Conservation (phyloP, 176 grass and related monocot species). For the Olyra latifolia region DNA sequence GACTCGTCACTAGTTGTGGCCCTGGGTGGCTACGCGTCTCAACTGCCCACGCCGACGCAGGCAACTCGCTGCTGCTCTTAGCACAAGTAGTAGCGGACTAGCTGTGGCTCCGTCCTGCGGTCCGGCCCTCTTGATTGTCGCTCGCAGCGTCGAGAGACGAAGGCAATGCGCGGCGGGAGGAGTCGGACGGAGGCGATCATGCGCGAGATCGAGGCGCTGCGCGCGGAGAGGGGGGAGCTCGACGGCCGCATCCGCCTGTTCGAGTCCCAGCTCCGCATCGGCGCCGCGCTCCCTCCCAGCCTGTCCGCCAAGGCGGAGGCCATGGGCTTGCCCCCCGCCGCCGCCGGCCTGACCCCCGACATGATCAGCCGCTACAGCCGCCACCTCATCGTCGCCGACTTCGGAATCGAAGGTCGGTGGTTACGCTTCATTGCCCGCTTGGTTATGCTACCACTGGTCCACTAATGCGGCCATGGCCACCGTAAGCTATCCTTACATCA, state of each 20-base stretch:
- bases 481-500: not conserved
- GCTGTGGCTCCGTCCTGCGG: too few relatives aligned
- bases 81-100: too few relatives aligned
- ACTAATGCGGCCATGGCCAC: not conserved
- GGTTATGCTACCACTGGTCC: not conserved
- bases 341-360: constrained; percentile 36
- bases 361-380: constrained; percentile 87
- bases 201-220: constrained; percentile 58
- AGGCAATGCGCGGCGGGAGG: constrained; percentile 2
- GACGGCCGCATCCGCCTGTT: constrained; percentile 58
- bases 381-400: constrained; percentile 89
- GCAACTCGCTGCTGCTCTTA: too few relatives aligned
- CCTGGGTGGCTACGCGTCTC: too few relatives aligned
- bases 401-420: constrained; percentile 70
- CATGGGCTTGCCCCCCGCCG: constrained; percentile 14
- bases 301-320: not conserved
- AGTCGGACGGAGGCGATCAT: constrained; percentile 27
- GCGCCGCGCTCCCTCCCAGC: not conserved
- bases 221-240: constrained; percentile 52
- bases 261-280: constrained; percentile 41
- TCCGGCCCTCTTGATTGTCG: too few relatives aligned
- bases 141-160: not conserved
- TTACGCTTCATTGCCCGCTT: not conserved
- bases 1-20: too few relatives aligned
- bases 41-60: too few relatives aligned